Base-by-base conservation (phyloP, 2,329 filamentous ascomycete species). In the Sphaerostilbella broomeana region DNA sequence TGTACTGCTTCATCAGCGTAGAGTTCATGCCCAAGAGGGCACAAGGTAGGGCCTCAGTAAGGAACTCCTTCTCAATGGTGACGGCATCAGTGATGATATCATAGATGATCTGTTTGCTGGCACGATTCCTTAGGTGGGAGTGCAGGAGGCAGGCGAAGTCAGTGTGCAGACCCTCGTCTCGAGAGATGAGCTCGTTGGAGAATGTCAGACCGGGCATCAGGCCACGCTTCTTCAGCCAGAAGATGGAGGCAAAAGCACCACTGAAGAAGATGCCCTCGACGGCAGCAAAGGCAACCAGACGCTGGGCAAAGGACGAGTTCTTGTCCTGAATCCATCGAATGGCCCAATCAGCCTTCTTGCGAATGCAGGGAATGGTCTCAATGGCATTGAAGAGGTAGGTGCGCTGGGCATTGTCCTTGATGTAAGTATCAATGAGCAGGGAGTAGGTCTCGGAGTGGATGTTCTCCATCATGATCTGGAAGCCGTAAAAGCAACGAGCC, bases 381-480 rank as follows among this genome's bases (percentile, higher is more conserved):
- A 98, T 94, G 56, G 92, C 92, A 59, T 98, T 95, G 72, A 98
- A 97, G 42, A 98, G 83, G 63, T 97, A 89, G 47, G 78, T 84
- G 54, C 87, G 82, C 73, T 98, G 90, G 62, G 85, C 84, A 47
- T 86, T 85, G 73, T 98, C 92, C 76, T 94, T 95, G 71, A 98
- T 94, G 68, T 98, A 98, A 47, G 90, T 95, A 65, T 98, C 92
- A 63, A 98, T 98, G 61, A 98, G 81, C 24, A 98, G 82, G 15
- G 90, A 97, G 78, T 98, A 98, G 39, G 92, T 98, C 73, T 98
- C 92, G 12, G 92, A 95, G 77, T 98, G 92, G 58, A 98, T 95
- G 72, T 98, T 98, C 77, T 98, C 92, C 86, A 98, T 97, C 92
- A 98, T 98, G 73, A 97, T 97, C 73, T 98, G 92, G 79, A 98